Evolutionary conservation across 768 basidiomycete species (phyloP).

Genomic region (Grammothele lineata): DNA sequence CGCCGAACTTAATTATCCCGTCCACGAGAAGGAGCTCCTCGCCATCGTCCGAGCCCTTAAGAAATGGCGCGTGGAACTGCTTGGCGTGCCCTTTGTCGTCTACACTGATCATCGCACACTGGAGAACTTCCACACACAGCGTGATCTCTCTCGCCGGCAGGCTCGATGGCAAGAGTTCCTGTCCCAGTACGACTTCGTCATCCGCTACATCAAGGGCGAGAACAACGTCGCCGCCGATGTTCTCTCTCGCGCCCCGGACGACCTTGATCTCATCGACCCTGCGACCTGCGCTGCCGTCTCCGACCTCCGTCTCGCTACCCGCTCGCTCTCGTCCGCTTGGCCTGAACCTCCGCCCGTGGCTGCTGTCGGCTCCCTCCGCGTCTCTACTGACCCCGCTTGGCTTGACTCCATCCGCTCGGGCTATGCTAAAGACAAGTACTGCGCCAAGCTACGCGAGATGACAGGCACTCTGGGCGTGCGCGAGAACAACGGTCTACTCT

Average conservation of each 20-base stretch:
- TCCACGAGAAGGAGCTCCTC: slow-evolving; percentile 35
- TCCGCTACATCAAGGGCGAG: slow-evolving; percentile 27
- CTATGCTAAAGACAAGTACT: too few relatives aligned
- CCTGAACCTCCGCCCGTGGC: too few relatives aligned
- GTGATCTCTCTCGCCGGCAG: slow-evolving; percentile 23
- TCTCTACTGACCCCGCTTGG: too few relatives aligned
- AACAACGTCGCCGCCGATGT: slow-evolving; percentile 27
- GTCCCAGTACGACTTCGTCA: slow-evolving; percentile 26
- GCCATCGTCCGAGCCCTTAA: slow-evolving; percentile 35
- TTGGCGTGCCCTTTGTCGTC: slow-evolving; percentile 23
- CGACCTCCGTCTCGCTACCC: slow-evolving; percentile 2
- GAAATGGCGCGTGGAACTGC: slow-evolving; percentile 25
- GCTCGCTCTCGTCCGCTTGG: too few relatives aligned
- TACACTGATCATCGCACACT: slow-evolving; percentile 30
- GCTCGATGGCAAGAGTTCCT: slow-evolving; percentile 26
- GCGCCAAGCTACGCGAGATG: too few relatives aligned
- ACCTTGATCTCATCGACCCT: too few relatives aligned
- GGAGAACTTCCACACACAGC: slow-evolving; percentile 19
- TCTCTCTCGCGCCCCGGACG: slow-evolving; percentile 19
- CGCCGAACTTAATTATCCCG: slow-evolving; percentile 32
- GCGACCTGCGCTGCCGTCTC: background rate
- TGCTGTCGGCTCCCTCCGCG: too few relatives aligned
- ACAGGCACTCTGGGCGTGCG: too few relatives aligned
- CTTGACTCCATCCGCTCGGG: too few relatives aligned
- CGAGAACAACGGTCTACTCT: too few relatives aligned